A percentile compares a stretch with the other conserved stretches of the same genome.
phyloP scores from a whole-genome alignment of 2,329 filamentous ascomycete species.

The Ophioceras dolichostomum region DNA sequence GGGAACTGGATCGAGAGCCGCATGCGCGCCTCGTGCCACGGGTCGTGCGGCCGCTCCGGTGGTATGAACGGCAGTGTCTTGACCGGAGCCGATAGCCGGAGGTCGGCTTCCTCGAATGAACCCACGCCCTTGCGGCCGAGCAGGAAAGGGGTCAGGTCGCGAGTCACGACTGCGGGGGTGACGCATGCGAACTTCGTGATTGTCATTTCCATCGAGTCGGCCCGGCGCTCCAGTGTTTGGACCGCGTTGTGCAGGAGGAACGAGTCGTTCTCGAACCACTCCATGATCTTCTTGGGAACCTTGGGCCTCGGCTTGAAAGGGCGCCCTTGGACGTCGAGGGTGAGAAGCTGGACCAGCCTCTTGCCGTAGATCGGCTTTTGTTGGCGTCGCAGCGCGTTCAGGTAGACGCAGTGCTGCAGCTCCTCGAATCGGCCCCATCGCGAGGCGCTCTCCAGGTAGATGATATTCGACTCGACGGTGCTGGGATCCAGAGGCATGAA shows the following conservation, averaged over 20 bases:
- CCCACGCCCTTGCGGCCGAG: constrained; percentile 49
- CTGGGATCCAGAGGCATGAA: constrained; percentile 48
- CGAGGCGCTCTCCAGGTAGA: constrained; percentile 58
- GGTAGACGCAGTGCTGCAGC: constrained; percentile 66
- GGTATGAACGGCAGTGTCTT: constrained; percentile 45
- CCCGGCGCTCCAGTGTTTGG: constrained; percentile 61
- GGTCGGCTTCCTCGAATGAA: constrained; percentile 42
- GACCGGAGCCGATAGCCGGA: constrained; percentile 43
- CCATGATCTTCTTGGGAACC: constrained; percentile 49
- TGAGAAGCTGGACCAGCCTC: constrained; percentile 63
- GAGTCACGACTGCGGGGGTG: constrained; percentile 76
- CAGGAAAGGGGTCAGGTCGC: constrained; percentile 58
- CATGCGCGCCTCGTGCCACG: constrained; percentile 90
- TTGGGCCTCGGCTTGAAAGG: constrained; percentile 49
- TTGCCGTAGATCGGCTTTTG: constrained; percentile 72
- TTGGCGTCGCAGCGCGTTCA: constrained; percentile 71
- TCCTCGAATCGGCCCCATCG: constrained; percentile 63
- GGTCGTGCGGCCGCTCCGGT: constrained; percentile 51
- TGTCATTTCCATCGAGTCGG: constrained; percentile 57
- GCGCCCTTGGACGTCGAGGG: constrained; percentile 46
- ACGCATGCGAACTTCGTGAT: constrained; percentile 87
- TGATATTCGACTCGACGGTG: constrained; percentile 56
- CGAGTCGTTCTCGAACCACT: constrained; percentile 66
- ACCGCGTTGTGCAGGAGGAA: constrained; percentile 52
- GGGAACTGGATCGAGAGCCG: constrained; percentile 92